phyloP scores from a whole-genome alignment of 2,329 filamentous ascomycete genomes.

The Tolypocladium guangdongense region DNA sequence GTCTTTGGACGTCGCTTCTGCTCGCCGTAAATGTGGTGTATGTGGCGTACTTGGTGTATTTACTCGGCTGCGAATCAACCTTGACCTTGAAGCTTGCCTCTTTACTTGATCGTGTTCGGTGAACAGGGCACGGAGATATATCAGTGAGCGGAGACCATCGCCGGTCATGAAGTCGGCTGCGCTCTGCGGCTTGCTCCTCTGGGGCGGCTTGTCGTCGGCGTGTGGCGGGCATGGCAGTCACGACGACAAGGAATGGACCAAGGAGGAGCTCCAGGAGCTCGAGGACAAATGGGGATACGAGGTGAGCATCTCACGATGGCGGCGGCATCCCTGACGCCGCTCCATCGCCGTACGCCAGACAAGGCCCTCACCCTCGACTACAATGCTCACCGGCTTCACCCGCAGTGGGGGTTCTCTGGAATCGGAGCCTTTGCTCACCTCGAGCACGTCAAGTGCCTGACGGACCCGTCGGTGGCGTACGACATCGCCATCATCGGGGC shows the following conservation, averaged over 20 bases:
- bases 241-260: constrained; percentile 33
- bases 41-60: no score
- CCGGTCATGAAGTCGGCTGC: constrained; percentile 13
- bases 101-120: neutral
- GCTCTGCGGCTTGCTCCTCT: constrained; percentile 15
- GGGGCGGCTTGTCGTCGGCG: constrained; percentile 13
- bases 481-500: constrained; percentile 65
- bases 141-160: neutral
- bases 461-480: constrained; percentile 50
- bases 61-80: neutral
- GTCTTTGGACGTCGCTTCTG: neutral
- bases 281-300: constrained; percentile 48
- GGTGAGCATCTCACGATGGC: constrained; percentile 24
- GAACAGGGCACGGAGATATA: neutral
- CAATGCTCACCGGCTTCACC: neutral
- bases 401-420: constrained; percentile 49
- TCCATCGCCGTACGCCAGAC: neutral
- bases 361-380: neutral
- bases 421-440: constrained; percentile 68
- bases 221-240: constrained; percentile 17
- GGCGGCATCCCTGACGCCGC: neutral
- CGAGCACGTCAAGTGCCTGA: constrained; percentile 56
- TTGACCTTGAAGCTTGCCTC: neutral
- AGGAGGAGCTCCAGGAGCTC: constrained; percentile 40
- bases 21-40: neutral